These are phyloP conservation scores for Murraya paniculata DNA, from an alignment of 345 rosid species.

Conservation along the genomic window DNA sequence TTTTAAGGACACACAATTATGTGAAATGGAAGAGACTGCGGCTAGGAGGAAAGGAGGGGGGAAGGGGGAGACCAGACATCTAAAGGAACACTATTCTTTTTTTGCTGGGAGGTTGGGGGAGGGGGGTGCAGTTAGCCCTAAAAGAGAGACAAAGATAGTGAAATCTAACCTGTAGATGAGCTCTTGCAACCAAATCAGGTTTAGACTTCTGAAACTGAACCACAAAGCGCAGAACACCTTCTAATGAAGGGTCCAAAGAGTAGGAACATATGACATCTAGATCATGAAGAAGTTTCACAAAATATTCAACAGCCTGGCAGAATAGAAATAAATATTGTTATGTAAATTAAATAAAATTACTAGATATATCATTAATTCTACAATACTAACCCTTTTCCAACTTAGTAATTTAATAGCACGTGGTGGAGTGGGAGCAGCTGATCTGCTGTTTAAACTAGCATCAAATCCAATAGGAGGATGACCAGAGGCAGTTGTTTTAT, in stretches of 20 bases:
- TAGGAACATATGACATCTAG: slow-evolving; percentile 75
- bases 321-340: slow-evolving; percentile 24
- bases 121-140: not conserved
- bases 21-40: not conserved
- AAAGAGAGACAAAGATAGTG: not conserved
- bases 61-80: not conserved
- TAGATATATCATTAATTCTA: slow-evolving; percentile 1
- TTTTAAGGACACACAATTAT: not conserved
- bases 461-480: slow-evolving; percentile 83
- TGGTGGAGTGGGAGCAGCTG: slow-evolving; percentile 94
- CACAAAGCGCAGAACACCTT: slow-evolving; percentile 67
- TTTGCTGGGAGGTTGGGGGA: too few relatives aligned
- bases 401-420: slow-evolving; percentile 85
- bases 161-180: slow-evolving; percentile 86
- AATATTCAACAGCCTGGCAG: slow-evolving; percentile 81
- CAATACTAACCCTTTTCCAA: slow-evolving; percentile 68
- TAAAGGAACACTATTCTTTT: not conserved
- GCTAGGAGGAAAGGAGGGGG: not conserved
- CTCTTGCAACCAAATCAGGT: slow-evolving; percentile 92
- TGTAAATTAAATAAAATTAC: slow-evolving; percentile 1
- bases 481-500: slow-evolving; percentile 88
- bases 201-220: slow-evolving; percentile 82
- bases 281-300: slow-evolving; percentile 86
- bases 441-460: slow-evolving; percentile 74
- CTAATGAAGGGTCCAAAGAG: slow-evolving; percentile 65